Evolutionary conservation across 257 asterid genomes (phyloP).

Genomic region (Schizonepeta tenuifolia): DNA sequence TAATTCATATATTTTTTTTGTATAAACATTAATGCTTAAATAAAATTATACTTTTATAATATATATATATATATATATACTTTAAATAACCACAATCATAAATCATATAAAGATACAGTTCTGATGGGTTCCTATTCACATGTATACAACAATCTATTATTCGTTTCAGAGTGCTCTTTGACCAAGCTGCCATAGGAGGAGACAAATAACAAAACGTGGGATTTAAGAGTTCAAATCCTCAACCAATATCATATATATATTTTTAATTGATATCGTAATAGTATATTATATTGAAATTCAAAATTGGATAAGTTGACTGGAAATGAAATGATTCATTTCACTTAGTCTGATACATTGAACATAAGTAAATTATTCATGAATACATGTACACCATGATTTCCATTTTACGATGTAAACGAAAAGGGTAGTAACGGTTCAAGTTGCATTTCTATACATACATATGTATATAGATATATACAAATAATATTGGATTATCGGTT

Average conservation of each 20-base stretch:
- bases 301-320: constrained; percentile 20
- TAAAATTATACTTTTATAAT: too few species aligned
- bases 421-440: neutral
- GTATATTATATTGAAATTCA: neutral
- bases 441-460: neutral
- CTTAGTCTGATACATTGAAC: constrained; percentile 14
- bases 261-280: neutral
- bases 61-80: too few species aligned
- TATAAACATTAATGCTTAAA: too few species aligned
- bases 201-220: neutral
- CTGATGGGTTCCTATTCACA: too few species aligned
- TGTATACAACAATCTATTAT: too few species aligned
- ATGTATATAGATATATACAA: neutral
- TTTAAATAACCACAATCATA: too few species aligned
- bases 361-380: constrained; percentile 2
- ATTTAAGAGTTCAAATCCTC: neutral
- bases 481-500: neutral
- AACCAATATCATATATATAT: neutral
- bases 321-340: constrained; percentile 19
- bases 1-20: too few species aligned
- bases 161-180: constrained; percentile 3
- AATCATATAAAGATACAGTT: too few species aligned
- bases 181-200: neutral
- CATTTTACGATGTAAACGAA: constrained; percentile 15
- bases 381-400: constrained; percentile 28